Evolutionary conservation across 352 stramenopile species (phyloP).

Genomic region (Thalassiosira mediterranea): DNA sequence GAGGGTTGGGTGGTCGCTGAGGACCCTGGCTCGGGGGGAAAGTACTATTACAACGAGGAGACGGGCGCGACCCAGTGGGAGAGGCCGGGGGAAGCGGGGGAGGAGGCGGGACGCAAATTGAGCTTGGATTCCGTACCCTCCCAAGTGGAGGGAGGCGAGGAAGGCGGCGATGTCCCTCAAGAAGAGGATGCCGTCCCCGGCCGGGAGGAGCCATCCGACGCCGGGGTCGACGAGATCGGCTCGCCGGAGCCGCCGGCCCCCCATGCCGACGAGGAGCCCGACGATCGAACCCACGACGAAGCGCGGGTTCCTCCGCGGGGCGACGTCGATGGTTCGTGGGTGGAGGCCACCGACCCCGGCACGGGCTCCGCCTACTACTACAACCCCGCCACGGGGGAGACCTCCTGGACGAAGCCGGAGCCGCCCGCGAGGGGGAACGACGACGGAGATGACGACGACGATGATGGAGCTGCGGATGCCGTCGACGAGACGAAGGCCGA

Average conservation of each 20-base stretch:
- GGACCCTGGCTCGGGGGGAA: slow-evolving; percentile 39
- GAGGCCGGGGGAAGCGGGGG: slow-evolving; percentile 65
- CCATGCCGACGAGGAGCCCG: too few relatives aligned
- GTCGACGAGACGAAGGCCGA: background rate
- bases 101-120: too few relatives aligned
- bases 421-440: background rate
- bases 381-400: slow-evolving; percentile 41
- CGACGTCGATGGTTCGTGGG: slow-evolving; percentile 29
- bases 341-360: slow-evolving; percentile 24
- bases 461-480: slow-evolving; percentile 20
- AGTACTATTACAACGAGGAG: slow-evolving; percentile 87
- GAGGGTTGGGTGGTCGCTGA: background rate
- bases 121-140: too few relatives aligned
- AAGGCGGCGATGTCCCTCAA: too few relatives aligned
- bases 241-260: too few relatives aligned
- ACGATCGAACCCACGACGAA: too few relatives aligned
- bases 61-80: slow-evolving; percentile 88
- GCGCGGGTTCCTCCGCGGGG: too few relatives aligned
- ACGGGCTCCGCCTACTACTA: slow-evolving; percentile 51
- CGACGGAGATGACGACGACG: too few relatives aligned
- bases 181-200: too few relatives aligned
- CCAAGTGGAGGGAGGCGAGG: too few relatives aligned
- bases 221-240: too few relatives aligned
- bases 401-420: slow-evolving; percentile 23
- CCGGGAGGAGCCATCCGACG: too few relatives aligned